phyloP scores from a whole-genome alignment of 2,329 filamentous ascomycete species.

The Aspergillus hiratsukae region DNA sequence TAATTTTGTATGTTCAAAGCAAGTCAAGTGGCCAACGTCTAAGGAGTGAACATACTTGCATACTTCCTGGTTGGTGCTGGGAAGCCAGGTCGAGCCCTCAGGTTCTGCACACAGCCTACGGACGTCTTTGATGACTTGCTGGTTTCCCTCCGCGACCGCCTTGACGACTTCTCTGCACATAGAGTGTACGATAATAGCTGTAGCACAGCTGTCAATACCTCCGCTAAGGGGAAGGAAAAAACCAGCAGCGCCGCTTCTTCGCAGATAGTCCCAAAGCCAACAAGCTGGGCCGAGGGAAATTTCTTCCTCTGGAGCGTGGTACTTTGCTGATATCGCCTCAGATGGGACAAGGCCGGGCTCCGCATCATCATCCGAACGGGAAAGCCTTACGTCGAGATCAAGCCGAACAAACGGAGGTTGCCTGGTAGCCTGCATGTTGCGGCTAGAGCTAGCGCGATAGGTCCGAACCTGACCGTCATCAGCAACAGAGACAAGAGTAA shows the following conservation, averaged over 20 bases:
- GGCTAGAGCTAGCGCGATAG: conserved; percentile 26
- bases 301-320: conserved; percentile 62
- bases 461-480: conserved; percentile 29
- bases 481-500: conserved; percentile 26
- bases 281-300: conserved; percentile 62
- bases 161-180: conserved; percentile 38
- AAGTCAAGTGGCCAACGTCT: neutral
- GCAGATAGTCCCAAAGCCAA: conserved; percentile 54
- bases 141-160: conserved; percentile 31
- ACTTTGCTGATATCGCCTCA: conserved; percentile 44
- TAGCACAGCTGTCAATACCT: conserved; percentile 39
- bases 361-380: conserved; percentile 33
- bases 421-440: conserved; percentile 31
- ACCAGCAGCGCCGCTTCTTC: conserved; percentile 32
- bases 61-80: conserved; percentile 57
- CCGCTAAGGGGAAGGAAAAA: conserved; percentile 39
- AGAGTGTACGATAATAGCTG: conserved; percentile 35
- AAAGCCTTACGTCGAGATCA: conserved; percentile 33
- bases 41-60: conserved; percentile 34
- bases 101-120: conserved; percentile 49
- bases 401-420: conserved; percentile 33
- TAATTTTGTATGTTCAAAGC: neutral
- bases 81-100: conserved; percentile 46
- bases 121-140: conserved; percentile 53
- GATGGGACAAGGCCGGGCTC: conserved; percentile 47